Base-by-base conservation (phyloP, 2,329 filamentous ascomycete genomes). In the Aspergillus thermomutatus region DNA sequence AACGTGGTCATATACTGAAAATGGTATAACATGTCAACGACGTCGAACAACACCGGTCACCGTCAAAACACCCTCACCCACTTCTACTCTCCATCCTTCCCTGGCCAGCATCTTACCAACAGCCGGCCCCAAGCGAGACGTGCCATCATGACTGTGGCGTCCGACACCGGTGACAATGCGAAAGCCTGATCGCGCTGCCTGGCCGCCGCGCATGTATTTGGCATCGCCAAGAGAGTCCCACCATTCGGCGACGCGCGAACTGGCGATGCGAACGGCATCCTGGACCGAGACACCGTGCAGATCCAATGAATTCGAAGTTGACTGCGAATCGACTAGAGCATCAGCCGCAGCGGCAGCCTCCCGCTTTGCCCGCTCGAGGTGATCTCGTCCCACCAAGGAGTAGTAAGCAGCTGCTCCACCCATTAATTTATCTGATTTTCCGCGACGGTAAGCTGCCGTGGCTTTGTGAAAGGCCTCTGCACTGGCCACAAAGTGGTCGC, bases 71-170 rank as follows among this genome's bases (percentile, higher is more conserved):
- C 92, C 92, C 27, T 84, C 86, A 46, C 86, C 82, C 47, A 89
- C 81, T 69, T 91, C 84, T 34, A 94, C 79, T 69, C 84, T 91
- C 93, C 93, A 97, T 0, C 92, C 92, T 58, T 93, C 90, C 47
- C 84, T 82, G 41, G 87, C 81, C 45, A 97, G 77, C 68, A 87
- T 87, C 67, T 85, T 87, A 49, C 83, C 87, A n/a, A 97, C 92
- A 17, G 89, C 89, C 55, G 88, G 88, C 4, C 92, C 88, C 57
- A 97, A 72, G 63, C 85, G 87, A 1, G 89, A 90, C 54, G 84
- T 87, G 0, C 92, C 91, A 52, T 88, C 86, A 49, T 85, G 82
- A 65, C 86, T 94, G 73, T 97, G 93, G 53, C 82, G 82, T 1
- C 93, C 93, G 14, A 87, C 70, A 0, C 93, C 93, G 3, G 92